Evolutionary conservation across 805 yeast species (phyloP).

Genomic region (Metschnikowia baotianmanensis): DNA sequence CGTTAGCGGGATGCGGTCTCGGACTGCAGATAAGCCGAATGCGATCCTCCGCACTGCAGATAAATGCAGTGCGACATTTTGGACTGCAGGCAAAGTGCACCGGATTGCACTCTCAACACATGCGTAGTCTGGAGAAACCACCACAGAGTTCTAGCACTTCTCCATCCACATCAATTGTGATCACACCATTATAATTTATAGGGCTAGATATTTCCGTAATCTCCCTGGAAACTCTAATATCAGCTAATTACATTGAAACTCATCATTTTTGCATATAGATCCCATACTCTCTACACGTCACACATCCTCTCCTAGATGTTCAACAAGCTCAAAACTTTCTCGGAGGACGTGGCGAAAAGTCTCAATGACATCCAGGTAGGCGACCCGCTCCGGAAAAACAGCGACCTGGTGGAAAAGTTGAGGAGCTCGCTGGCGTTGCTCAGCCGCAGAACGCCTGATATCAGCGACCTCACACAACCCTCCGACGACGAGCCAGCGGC

Average conservation of each 20-base stretch:
- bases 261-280: not conserved
- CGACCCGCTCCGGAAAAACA: conserved; percentile 13
- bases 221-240: too few species aligned
- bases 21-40: not conserved
- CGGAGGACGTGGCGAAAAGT: conserved; percentile 46
- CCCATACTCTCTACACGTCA: not conserved
- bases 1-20: not conserved
- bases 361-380: conserved; percentile 32
- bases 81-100: too few species aligned
- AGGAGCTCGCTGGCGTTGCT: conserved; percentile 36
- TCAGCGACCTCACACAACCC: conserved; percentile 46
- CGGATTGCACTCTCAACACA: too few species aligned
- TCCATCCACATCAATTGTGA: too few species aligned
- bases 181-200: too few species aligned
- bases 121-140: too few species aligned
- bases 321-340: conserved; percentile 39
- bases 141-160: too few species aligned
- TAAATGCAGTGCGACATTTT: too few species aligned
- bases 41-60: not conserved
- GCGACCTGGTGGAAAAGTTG: conserved; percentile 26
- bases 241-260: not conserved
- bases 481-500: conserved; percentile 33
- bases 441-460: conserved; percentile 46
- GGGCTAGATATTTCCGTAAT: too few species aligned
- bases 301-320: conserved; percentile 28